phyloP scores from a whole-genome alignment of 139 green algal genomes.

The Coelastrella sp. region DNA sequence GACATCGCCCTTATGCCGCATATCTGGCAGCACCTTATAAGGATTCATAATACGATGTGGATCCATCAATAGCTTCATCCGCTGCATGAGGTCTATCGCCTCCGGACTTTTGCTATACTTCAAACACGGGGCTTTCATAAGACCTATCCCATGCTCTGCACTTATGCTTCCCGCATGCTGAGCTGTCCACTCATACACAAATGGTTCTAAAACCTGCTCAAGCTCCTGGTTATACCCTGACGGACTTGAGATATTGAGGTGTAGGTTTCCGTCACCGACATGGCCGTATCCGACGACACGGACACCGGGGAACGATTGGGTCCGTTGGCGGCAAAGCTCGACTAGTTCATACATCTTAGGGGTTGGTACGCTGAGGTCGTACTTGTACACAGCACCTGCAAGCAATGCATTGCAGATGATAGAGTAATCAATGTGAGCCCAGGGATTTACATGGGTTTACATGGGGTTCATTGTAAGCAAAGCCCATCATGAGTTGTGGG shows the following conservation, averaged over 20 bases:
- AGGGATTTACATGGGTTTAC: too few species aligned
- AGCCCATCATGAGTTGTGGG: too few species aligned
- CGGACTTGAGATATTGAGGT: constrained; percentile 92
- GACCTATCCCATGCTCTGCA: constrained; percentile 96
- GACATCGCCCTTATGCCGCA: not conserved
- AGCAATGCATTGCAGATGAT: too few species aligned
- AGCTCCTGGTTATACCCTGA: constrained; percentile 54
- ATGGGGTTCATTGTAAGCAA: too few species aligned
- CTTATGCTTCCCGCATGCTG: constrained; percentile 86
- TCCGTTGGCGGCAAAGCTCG: constrained; percentile 73
- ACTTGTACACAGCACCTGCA: constrained; percentile 94
- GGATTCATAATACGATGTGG: constrained; percentile 95
- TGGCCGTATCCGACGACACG: constrained; percentile 95
- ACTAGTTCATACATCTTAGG: constrained; percentile 89
- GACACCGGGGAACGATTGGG: constrained; percentile 22
- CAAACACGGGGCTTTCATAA: constrained; percentile 91
- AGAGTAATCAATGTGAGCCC: too few species aligned
- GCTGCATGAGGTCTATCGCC: constrained; percentile 87
- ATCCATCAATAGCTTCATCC: constrained; percentile 91
- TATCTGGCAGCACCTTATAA: constrained; percentile 82
- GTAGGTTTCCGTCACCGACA: constrained; percentile 97
- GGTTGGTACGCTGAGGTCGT: constrained; percentile 86
- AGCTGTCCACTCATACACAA: constrained; percentile 93
- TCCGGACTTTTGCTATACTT: constrained; percentile 80
- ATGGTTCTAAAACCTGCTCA: constrained; percentile 89